phyloP scores from a whole-genome alignment of 2,329 filamentous ascomycete species.

The Pseudocercospora musae region DNA sequence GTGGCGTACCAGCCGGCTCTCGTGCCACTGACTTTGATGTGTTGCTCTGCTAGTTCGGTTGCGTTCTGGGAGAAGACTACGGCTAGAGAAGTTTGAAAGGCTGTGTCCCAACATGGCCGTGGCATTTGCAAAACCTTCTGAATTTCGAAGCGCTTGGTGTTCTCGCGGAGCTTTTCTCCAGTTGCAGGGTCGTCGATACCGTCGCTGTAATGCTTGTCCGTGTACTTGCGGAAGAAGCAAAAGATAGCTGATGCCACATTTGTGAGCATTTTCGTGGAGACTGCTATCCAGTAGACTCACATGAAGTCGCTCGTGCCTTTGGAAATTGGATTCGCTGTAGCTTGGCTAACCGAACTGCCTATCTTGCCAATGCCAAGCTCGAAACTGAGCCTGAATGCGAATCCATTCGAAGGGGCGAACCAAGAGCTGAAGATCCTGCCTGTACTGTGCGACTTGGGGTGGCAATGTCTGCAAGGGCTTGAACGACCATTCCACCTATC shows the following conservation, averaged over 20 bases:
- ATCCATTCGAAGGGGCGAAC: slow-evolving; percentile 61
- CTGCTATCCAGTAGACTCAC: slow-evolving; percentile 61
- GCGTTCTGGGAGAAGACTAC: slow-evolving; percentile 56
- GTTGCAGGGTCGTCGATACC: slow-evolving; percentile 53
- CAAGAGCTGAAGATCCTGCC: slow-evolving; percentile 63
- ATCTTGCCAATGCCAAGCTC: slow-evolving; percentile 61
- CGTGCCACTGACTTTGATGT: slow-evolving; percentile 55
- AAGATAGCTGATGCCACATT: slow-evolving; percentile 54
- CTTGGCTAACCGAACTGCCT: slow-evolving; percentile 59
- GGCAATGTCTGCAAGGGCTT: slow-evolving; percentile 62
- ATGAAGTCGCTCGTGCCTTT: slow-evolving; percentile 58
- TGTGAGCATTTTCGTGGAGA: slow-evolving; percentile 64
- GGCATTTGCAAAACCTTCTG: slow-evolving; percentile 56
- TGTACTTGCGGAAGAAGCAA: slow-evolving; percentile 55
- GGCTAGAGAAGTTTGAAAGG: slow-evolving; percentile 58
- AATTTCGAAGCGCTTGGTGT: slow-evolving; percentile 56
- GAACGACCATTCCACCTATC: slow-evolving; percentile 55
- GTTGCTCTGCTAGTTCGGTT: slow-evolving; percentile 59
- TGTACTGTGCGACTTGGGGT: slow-evolving; percentile 63
- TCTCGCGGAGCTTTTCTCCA: slow-evolving; percentile 58
- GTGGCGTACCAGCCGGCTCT: slow-evolving; percentile 61
- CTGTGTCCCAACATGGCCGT: slow-evolving; percentile 59
- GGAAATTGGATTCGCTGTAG: slow-evolving; percentile 59
- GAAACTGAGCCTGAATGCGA: slow-evolving; percentile 59
- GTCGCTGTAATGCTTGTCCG: slow-evolving; percentile 47